Percentiles rank a stretch among this genome's conserved stretches.
Conservation (phyloP, 1,139 yeast species). For the Kodamaea sp. region DNA sequence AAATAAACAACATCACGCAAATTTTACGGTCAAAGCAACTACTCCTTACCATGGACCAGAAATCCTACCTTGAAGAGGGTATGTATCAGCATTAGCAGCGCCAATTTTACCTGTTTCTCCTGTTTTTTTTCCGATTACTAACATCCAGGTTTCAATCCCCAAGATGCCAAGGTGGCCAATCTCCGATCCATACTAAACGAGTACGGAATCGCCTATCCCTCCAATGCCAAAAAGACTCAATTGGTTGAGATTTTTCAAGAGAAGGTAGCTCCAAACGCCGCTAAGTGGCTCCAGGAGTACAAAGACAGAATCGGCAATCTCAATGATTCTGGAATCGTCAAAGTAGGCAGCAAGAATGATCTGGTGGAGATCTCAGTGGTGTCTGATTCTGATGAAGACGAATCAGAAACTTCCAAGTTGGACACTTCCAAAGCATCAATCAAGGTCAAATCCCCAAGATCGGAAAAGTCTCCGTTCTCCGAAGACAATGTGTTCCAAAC, state of each 20-base stretch:
- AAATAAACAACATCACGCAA: slow-evolving; percentile 9
- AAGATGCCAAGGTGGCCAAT: slow-evolving; percentile 59
- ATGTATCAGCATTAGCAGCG: too few relatives aligned
- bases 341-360: slow-evolving; percentile 2
- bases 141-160: slow-evolving; percentile 60
- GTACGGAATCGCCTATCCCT: slow-evolving; percentile 56
- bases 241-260: slow-evolving; percentile 42
- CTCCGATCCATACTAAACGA: slow-evolving; percentile 61
- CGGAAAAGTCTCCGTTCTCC: not conserved
- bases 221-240: slow-evolving; percentile 64
- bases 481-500: slow-evolving; percentile 1
- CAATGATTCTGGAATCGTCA: slow-evolving; percentile 15
- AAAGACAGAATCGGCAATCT: not conserved
- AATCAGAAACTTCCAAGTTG: not conserved
- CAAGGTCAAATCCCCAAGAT: not conserved
- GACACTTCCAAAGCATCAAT: not conserved
- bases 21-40: slow-evolving; percentile 2
- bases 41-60: slow-evolving; percentile 21
- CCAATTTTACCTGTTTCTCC: too few relatives aligned
- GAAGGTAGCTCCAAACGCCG: slow-evolving; percentile 7
- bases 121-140: slow-evolving; percentile 12
- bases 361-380: not conserved
- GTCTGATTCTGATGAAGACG: not conserved
- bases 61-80: slow-evolving; percentile 27
- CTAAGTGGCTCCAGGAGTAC: slow-evolving; percentile 2